Base-by-base conservation (phyloP, 495 filamentous ascomycete species). In the Neurospora sp. region DNA sequence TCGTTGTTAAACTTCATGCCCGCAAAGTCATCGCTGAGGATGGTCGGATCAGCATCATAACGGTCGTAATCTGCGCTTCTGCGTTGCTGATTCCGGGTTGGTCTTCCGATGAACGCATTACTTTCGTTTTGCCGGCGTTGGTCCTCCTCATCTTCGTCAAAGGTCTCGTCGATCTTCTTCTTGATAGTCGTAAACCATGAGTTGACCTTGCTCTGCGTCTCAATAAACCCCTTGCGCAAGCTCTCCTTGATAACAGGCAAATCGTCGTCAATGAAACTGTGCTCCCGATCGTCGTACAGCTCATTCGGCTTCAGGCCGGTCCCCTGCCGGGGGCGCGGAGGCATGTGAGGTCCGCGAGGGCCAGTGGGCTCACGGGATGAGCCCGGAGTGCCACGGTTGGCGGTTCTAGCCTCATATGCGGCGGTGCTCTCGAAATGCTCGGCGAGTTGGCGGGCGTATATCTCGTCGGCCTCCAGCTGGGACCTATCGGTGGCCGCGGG, bases 191-290 rank as follows among this genome's bases (percentile, higher is more conserved):
- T 90, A 69, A 99, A 91, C 95, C 95, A 98, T 68, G 88, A 86
- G 83, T 96, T 98, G 78, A 99, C 92, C 78, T 91, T 97, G 14
- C 87, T 88, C 83, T 99, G 96, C 31, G 96, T 99, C 74, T 98
- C 94, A 45, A 96, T 71, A 82, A 99, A 98, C 2, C 96, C 96
- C 83, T 98, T 97, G 76, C 90, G 92, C 74, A 99, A 88, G 74
- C 96, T 98, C 77, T 97, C 93, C 73, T 90, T 91, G 79, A 99
- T 98, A 68, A 94, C 90, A 3, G 96, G 96, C 61, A 99, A 86
- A 76, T 99, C 96, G 78, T 99, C 96, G 79, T 99, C 95, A 79
- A 99, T 89, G 78, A 97, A 98, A 83, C 89, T 97, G 77, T 91
- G 93, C 74, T 89, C 87, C 42, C 81, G 80, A 41, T 86, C 84